Conservation (phyloP, 352 stramenopile genomes). For the Phytophthora pseudosyringae region DNA sequence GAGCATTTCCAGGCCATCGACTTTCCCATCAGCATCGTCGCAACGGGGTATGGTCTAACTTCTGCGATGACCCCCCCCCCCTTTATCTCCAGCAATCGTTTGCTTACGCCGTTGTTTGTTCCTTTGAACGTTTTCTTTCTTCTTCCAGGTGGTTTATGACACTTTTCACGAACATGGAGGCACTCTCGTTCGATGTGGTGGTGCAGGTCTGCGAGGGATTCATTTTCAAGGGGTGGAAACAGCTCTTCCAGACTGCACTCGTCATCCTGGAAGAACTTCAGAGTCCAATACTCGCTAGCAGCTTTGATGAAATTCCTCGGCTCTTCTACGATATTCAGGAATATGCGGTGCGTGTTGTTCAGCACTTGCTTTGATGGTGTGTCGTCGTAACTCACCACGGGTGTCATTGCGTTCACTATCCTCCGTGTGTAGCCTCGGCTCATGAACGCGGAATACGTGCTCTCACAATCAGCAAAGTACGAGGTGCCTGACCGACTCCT, state of each 20-base stretch:
- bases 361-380: neutral
- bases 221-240: constrained; percentile 74
- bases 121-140: constrained; percentile 1
- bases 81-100: neutral
- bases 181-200: constrained; percentile 63
- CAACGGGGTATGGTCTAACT: constrained; percentile 50
- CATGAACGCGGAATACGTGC: constrained; percentile 27
- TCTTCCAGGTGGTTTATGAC: constrained; percentile 81
- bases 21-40: constrained; percentile 74
- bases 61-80: neutral
- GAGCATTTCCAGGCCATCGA: constrained; percentile 61
- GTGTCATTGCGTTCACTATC: neutral
- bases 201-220: constrained; percentile 73
- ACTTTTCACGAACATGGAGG: constrained; percentile 81
- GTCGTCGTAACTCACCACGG: neutral
- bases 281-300: constrained; percentile 58
- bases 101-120: neutral
- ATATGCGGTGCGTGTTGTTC: constrained; percentile 54
- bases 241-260: constrained; percentile 71
- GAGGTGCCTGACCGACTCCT: constrained; percentile 50
- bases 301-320: constrained; percentile 78
- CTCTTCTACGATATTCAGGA: constrained; percentile 78
- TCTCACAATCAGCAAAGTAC: constrained; percentile 36
- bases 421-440: constrained; percentile 37
- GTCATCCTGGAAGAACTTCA: constrained; percentile 56